These are phyloP conservation scores for Phytophthora syringae DNA, from an alignment of 352 stramenopile genomes.

Conservation along the genomic window DNA sequence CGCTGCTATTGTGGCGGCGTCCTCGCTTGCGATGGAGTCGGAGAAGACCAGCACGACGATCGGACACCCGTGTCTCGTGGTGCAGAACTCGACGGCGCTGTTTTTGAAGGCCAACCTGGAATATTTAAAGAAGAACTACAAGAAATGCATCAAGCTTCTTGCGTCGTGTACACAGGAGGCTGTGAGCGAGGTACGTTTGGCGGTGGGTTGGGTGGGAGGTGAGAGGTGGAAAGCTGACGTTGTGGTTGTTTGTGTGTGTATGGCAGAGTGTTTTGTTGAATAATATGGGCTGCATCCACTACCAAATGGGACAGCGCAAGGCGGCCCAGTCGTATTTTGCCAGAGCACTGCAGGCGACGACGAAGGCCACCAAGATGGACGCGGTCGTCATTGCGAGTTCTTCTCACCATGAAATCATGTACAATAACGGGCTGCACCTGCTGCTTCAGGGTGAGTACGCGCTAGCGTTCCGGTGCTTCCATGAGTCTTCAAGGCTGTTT, in stretches of 20 bases:
- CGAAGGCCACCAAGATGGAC: slow-evolving; percentile 61
- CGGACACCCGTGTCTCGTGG: slow-evolving; percentile 74
- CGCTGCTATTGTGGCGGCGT: slow-evolving; percentile 9
- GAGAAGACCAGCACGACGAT: slow-evolving; percentile 82
- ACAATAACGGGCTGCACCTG: slow-evolving; percentile 93
- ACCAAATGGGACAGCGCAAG: slow-evolving; percentile 90
- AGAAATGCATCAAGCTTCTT: slow-evolving; percentile 94
- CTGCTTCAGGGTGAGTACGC: slow-evolving; percentile 84
- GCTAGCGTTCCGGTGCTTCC: slow-evolving; percentile 90
- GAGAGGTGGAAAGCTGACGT: background rate
- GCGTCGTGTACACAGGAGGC: slow-evolving; percentile 88
- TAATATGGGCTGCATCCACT: slow-evolving; percentile 94
- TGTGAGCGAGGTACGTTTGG: slow-evolving; percentile 69
- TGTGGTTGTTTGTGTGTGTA: slow-evolving; percentile 10
- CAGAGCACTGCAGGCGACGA: slow-evolving; percentile 73
- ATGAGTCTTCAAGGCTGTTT: slow-evolving; percentile 87
- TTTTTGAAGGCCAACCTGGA: slow-evolving; percentile 95
- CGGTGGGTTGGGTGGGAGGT: background rate
- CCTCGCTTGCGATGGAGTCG: slow-evolving; percentile 42
- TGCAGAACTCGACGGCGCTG: slow-evolving; percentile 90
- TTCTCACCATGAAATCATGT: slow-evolving; percentile 90
- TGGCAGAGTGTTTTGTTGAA: slow-evolving; percentile 83
- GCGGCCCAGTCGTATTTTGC: slow-evolving; percentile 93
- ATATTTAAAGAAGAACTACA: slow-evolving; percentile 95
- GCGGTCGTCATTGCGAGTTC: slow-evolving; percentile 71